phyloP scores from a whole-genome alignment of 2,329 filamentous ascomycete species.

The Parafenestella ontariensis region DNA sequence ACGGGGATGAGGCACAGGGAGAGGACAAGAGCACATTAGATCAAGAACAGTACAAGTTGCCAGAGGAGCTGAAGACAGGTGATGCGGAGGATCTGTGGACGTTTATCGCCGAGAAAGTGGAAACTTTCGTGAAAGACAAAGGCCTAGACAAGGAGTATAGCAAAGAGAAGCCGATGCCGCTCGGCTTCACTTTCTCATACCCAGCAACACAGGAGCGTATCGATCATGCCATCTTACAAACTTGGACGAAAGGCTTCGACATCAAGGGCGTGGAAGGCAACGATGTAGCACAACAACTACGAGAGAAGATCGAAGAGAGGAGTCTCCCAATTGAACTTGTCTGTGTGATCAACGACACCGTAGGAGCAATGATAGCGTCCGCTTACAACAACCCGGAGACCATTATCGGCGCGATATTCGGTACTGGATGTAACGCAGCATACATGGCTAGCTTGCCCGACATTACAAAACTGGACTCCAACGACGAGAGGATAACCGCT shows the following conservation, averaged over 20 bases:
- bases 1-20: slow-evolving; percentile 86
- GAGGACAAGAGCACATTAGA: slow-evolving; percentile 70
- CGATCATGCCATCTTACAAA: slow-evolving; percentile 88
- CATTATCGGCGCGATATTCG: slow-evolving; percentile 91
- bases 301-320: slow-evolving; percentile 74
- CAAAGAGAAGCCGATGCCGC: slow-evolving; percentile 70
- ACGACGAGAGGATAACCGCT: slow-evolving; percentile 8
- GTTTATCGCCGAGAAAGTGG: slow-evolving; percentile 90
- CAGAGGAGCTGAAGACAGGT: slow-evolving; percentile 88
- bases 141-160: slow-evolving; percentile 69
- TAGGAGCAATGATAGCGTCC: slow-evolving; percentile 88
- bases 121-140: slow-evolving; percentile 88
- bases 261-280: slow-evolving; percentile 89
- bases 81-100: slow-evolving; percentile 88
- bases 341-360: slow-evolving; percentile 91
- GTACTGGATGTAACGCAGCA: slow-evolving; percentile 91
- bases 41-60: slow-evolving; percentile 95
- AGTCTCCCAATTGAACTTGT: slow-evolving; percentile 84
- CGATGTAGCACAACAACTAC: slow-evolving; percentile 88
- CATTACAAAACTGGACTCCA: slow-evolving; percentile 73
- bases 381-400: slow-evolving; percentile 85
- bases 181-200: slow-evolving; percentile 97
- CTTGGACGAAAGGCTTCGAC: slow-evolving; percentile 98
- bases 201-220: slow-evolving; percentile 93
- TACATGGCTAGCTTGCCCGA: slow-evolving; percentile 88